Evolutionary conservation across 495 filamentous ascomycete species (phyloP), one percentile per base, ranked within the genome.

Genomic region (Penicillium tannophilum): DNA sequence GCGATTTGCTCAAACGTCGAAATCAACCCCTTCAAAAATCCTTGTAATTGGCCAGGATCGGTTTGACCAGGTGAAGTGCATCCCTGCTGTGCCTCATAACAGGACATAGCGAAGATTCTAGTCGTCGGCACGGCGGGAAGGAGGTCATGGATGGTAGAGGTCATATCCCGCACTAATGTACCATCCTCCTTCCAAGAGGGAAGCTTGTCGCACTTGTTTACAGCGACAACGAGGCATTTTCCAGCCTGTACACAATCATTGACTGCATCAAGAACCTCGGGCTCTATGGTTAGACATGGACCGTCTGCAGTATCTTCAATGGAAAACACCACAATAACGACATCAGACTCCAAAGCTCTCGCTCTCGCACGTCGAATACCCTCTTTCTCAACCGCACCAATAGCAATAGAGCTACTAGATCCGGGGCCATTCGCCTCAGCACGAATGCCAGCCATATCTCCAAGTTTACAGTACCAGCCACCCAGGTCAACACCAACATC

Each of bases 401-500:
- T 83, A 46, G 69, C 68, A 42, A 63, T 57, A 3, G 48, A 23
- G 5, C 47, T 61, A 3, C 50, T 33, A 26, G 49, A 43, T 12
- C 19, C 58, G 20, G 58, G 52, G 19, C 61, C 42, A 73, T 26
- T 42, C 4, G 72, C 47, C 84, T 82, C 71, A 4, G 72, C 73
- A 16, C 76, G 72, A 33, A 98, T 84, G 1, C 94, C 94, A 20
- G 94, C 94, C 61, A 93, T 97, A 71, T 98, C 94, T 19, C 91
- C 93, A 50, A 98, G 82, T 17, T 89, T 88, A 64, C 92, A 94
- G 59, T 90, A 86, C 75, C 88, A 98, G 0, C 94, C 94, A 0
- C 88, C 87, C 43, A 98, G 81, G 73, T 98, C 95, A 14, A 98
- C 80, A 20, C 90, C 90, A 1, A 95, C 88, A 72, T 98, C 94